Conservation (phyloP, 177 flowering plant genomes). For the Vitis hybrid region DNA sequence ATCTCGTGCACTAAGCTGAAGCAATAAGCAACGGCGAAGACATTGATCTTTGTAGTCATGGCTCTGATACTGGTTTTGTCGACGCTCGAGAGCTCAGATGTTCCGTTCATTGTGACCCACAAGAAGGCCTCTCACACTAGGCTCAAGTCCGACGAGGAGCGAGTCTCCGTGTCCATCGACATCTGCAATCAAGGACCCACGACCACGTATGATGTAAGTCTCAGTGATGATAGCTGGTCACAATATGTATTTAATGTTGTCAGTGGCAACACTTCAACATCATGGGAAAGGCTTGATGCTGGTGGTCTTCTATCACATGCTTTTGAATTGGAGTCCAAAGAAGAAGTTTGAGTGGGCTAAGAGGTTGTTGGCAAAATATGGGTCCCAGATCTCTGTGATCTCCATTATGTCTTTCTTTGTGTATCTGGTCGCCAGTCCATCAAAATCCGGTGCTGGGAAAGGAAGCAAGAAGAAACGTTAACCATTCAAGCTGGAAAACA, state of each 20-base stretch:
- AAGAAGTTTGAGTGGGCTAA: conserved; percentile 7
- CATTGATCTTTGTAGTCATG: conserved; percentile 16
- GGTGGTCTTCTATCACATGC: too few relatives aligned
- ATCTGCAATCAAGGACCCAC: conserved; percentile 79
- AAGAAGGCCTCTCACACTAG: conserved; percentile 65
- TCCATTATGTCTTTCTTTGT: conserved; percentile 61
- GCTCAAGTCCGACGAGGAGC: conserved; percentile 70
- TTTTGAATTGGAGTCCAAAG: too few relatives aligned
- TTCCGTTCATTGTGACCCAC: conserved; percentile 80
- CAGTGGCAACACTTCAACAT: too few relatives aligned
- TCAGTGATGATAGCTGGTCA: too few relatives aligned
- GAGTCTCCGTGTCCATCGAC: conserved; percentile 75
- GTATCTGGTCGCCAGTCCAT: conserved; percentile 61
- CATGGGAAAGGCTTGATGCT: too few relatives aligned
- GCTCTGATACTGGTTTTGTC: conserved; percentile 24
- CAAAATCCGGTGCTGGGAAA: conserved; percentile 53
- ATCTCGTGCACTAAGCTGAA: too few relatives aligned
- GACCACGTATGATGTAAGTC: conserved; percentile 10
- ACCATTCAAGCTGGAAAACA: conserved; percentile 7
- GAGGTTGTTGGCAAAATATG: conserved; percentile 80
- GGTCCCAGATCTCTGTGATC: conserved; percentile 73
- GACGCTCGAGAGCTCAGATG: conserved; percentile 40
- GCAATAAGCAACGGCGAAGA: neutral
- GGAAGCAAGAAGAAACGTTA: conserved; percentile 85
- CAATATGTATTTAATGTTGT: too few relatives aligned